Conservation (phyloP, 176 grass and related monocot species). For the Avena atlantica region DNA sequence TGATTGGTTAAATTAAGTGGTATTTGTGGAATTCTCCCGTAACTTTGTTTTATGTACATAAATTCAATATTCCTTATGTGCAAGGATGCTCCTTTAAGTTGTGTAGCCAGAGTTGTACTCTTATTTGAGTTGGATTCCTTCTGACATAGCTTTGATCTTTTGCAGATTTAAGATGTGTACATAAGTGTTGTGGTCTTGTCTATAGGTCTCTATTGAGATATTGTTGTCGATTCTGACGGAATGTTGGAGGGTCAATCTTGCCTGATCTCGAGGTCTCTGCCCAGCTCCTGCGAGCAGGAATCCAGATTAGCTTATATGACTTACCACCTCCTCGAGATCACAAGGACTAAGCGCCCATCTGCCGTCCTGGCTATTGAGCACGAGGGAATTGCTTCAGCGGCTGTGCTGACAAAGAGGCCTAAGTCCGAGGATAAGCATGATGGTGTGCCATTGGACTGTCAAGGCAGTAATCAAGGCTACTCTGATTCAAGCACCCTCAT, state of each 20-base stretch:
- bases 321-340: conserved; percentile 85
- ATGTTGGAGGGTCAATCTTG: conserved; percentile 94
- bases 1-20: conserved; percentile 21
- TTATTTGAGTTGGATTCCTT: conserved; percentile 21
- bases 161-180: conserved; percentile 45
- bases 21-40: conserved; percentile 36
- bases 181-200: conserved; percentile 34
- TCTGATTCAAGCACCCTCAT: conserved; percentile 80
- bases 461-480: conserved; percentile 49
- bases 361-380: conserved; percentile 39
- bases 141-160: conserved; percentile 43
- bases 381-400: conserved; percentile 26
- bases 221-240: conserved; percentile 34
- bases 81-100: conserved; percentile 11
- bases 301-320: conserved; percentile 84
- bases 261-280: conserved; percentile 72
- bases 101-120: background rate
- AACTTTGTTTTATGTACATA: conserved; percentile 16
- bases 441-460: conserved; percentile 43
- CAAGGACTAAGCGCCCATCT: conserved; percentile 64
- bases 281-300: conserved; percentile 75
- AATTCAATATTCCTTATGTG: background rate
- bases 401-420: conserved; percentile 39
- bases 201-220: conserved; percentile 33
- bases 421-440: conserved; percentile 30